Conservation (phyloP, 2,329 filamentous ascomycete genomes). For the Paramyrothecium roridum region DNA sequence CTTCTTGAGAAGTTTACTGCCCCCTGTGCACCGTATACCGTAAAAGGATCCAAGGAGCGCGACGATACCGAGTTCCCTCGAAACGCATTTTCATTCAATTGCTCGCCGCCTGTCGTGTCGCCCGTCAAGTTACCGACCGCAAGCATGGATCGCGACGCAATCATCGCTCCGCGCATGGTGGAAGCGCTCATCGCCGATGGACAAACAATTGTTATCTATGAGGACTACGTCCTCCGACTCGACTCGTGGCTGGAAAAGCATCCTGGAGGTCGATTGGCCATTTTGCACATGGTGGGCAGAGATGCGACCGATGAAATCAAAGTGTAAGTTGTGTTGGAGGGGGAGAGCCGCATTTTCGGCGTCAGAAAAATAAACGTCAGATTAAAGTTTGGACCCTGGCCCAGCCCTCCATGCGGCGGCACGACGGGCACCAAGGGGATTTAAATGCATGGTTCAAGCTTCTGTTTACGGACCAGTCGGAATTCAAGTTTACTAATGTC, state of each 20-base stretch:
- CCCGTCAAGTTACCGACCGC: not conserved
- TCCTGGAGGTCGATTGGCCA: slow-evolving; percentile 56
- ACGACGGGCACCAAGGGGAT: not conserved
- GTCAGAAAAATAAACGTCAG: not conserved
- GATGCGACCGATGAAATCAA: slow-evolving; percentile 33
- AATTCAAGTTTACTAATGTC: slow-evolving; percentile 11
- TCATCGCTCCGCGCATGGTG: slow-evolving; percentile 43
- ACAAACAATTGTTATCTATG: slow-evolving; percentile 52
- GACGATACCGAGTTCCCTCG: too few species aligned
- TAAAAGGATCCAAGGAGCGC: too few species aligned
- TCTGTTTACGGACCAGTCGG: not conserved
- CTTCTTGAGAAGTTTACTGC: not conserved
- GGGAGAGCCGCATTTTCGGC: too few species aligned
- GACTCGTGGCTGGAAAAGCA: slow-evolving; percentile 57
- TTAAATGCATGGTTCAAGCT: not conserved
- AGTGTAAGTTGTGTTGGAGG: slow-evolving; percentile 19
- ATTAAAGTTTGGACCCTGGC: not conserved
- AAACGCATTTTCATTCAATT: too few species aligned
- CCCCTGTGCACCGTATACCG: not conserved
- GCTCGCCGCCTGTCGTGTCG: not conserved
- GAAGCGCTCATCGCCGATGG: slow-evolving; percentile 52
- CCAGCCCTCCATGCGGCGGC: not conserved
- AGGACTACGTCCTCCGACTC: slow-evolving; percentile 51
- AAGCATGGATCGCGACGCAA: slow-evolving; percentile 35
- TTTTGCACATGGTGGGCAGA: slow-evolving; percentile 48